phyloP scores from a whole-genome alignment of 2,329 filamentous ascomycete genomes.

The Cladosporium phlei region DNA sequence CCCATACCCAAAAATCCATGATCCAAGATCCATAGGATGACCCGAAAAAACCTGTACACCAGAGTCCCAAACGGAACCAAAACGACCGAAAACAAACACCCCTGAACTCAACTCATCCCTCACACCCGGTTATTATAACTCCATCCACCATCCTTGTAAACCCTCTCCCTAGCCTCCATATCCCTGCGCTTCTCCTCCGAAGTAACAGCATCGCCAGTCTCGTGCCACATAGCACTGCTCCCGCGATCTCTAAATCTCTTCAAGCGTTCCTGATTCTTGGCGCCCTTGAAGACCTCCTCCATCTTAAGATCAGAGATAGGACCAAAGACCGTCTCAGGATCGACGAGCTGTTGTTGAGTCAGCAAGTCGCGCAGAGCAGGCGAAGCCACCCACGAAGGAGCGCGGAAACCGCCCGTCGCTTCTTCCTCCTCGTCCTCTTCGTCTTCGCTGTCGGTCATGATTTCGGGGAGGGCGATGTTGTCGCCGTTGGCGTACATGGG shows the following conservation, averaged over 20 bases:
- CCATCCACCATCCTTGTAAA: conserved; percentile 83
- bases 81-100: too few relatives aligned
- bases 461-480: conserved; percentile 86
- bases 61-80: too few relatives aligned
- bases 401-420: conserved; percentile 47
- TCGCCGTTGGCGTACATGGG: conserved; percentile 87
- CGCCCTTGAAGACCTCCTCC: conserved; percentile 82
- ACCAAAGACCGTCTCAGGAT: conserved; percentile 82
- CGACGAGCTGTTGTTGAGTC: conserved; percentile 74
- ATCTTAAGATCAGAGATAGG: conserved; percentile 83
- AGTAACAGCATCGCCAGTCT: conserved; percentile 67
- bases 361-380: conserved; percentile 74
- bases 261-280: conserved; percentile 74
- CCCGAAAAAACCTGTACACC: too few relatives aligned
- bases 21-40: too few relatives aligned
- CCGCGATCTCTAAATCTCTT: conserved; percentile 87
- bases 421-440: conserved; percentile 60
- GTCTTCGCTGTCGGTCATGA: conserved; percentile 89
- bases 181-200: conserved; percentile 83
- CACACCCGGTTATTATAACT: conserved; percentile 47
- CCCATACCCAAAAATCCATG: too few relatives aligned
- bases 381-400: conserved; percentile 83
- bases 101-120: too few relatives aligned
- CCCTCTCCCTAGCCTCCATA: conserved; percentile 69
- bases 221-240: conserved; percentile 91